Percentiles rank a stretch among this genome's conserved stretches.
These are phyloP conservation scores for Sclerotinia nivalis DNA, from an alignment of 2,329 filamentous ascomycete genomes.

Conservation along the genomic window DNA sequence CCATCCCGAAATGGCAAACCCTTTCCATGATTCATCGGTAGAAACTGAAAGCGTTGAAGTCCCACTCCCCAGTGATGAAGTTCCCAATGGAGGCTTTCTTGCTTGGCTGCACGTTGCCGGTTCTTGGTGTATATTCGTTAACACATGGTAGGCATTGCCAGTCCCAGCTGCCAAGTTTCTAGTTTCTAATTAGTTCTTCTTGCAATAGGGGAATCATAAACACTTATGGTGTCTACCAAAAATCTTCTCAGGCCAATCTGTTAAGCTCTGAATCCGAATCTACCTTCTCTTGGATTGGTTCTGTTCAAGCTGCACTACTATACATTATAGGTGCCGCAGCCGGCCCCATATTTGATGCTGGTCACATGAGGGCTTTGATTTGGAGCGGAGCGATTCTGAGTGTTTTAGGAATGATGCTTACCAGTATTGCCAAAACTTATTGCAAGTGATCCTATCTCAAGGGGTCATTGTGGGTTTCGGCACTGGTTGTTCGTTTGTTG, in stretches of 20 bases:
- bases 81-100: neutral
- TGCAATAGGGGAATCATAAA: neutral
- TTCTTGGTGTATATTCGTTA: neutral
- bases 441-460: constrained; percentile 44
- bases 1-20: too few species aligned
- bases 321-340: constrained; percentile 51
- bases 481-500: too few species aligned
- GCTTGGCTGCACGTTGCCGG: constrained; percentile 2
- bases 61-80: too few species aligned
- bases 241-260: constrained; percentile 55
- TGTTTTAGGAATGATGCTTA: constrained; percentile 40
- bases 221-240: constrained; percentile 53
- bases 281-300: constrained; percentile 60
- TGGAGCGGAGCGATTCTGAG: constrained; percentile 28
- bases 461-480: constrained; percentile 38
- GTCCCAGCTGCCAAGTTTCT: neutral
- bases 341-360: constrained; percentile 62
- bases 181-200: neutral
- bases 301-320: constrained; percentile 56
- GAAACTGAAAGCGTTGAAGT: too few species aligned
- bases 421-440: constrained; percentile 42
- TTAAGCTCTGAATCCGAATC: constrained; percentile 51
- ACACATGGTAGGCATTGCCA: constrained; percentile 32
- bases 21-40: too few species aligned
- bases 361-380: constrained; percentile 55